Evolutionary conservation across 1,284 basidiomycete genomes (phyloP), one percentile per base, ranked within the genome.

Genomic region (Rhodotorula mucilaginosa): DNA sequence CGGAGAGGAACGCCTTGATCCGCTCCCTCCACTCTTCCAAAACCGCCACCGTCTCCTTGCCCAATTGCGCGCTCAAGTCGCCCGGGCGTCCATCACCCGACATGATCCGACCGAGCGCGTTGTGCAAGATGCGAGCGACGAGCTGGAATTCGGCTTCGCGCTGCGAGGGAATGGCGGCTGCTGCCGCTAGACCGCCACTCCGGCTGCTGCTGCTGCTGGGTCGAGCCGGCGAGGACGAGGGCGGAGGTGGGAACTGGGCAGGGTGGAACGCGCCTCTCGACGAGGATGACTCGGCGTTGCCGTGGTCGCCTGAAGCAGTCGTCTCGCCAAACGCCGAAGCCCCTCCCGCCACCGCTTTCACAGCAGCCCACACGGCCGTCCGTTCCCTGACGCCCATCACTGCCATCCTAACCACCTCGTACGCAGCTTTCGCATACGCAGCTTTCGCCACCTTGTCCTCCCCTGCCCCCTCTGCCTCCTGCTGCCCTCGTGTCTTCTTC

Each of bases 321-420:
- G 19, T 34, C 18, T 23, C 19, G 39, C 58, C 34, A 19, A 21
- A 12, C 18, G 16, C n/a, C 34, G 34, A 5, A 18, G 44, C 62
- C 21, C 54, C 56, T 29, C 21, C 44, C 19, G 56, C 26, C 31
- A 69, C 63, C 15, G 60, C 44, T 49, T 64, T 67, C 16, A 73
- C 3, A 13, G 59, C 54, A 7, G 59, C 31, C 65, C 68, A 73
- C 18, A 73, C 56, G 19, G 62, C 57, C 8, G 62, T 48, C 8
- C 66, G 29, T 29, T 73, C 71, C 6, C 65, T 26, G 2, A 61
- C 52, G 16, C 56, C 60, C n/a, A 67, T 12, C 7, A 54, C 63
- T 4, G 62, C 63, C 6, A 60, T 60, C 19, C 56, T 23, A 3
- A 73, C 31, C 44, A 23, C 3, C 19, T 44, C 34, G 51, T 56